Evolutionary conservation across 78 protist genomes (phyloP), one percentile per base, ranked within the genome.

Genomic region (Isochrysis galbana): DNA sequence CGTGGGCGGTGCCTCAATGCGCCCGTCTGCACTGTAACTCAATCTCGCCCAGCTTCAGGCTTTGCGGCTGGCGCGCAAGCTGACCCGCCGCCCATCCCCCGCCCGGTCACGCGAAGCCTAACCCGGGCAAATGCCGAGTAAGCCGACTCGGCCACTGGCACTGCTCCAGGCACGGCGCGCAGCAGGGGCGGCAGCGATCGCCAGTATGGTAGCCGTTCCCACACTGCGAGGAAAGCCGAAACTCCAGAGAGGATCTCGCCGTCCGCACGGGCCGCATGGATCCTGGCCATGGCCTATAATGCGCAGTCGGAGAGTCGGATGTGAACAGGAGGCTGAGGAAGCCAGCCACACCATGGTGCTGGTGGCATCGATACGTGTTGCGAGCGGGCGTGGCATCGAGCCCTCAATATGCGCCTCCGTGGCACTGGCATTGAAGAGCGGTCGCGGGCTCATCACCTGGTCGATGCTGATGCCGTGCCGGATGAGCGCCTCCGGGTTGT

Each of bases 151-250:
- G 41, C 82, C 11, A 72, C 39, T 1, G 82, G 82, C 42, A 72
- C 17, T 11, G 42, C 82, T 4, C 14, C 2, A 14, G 82, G 82
- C 44, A n/a, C 21, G 14, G 14, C 17, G 2, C 17, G 17, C 32
- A 72, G 82, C 19, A 72, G 2, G 11, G 82, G 82, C 2, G 82
- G 82, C 11, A 72, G 82, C 25, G 36, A 14, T 4, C 17, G 2
- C 82, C 82, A 72, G 82, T 72, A 72, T 5, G 82, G 82, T 19
- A 72, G 82, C 82, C 36, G 82, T 41, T 72, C 82, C 82, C 82
- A 72, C 25, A 72, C 41, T 5, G 82, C 82, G 42, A 72, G 82
- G 41, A 72, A 72, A 19, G 82, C 82, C 1, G 82, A 41, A 3
- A 72, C 82, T 36, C 82, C 82, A 3, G 29, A 19, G 29, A 51